A percentile compares a stretch with the other conserved stretches of the same genome.
phyloP scores from a whole-genome alignment of 1,284 basidiomycete species.

The Singerocomus rubriflavus region DNA sequence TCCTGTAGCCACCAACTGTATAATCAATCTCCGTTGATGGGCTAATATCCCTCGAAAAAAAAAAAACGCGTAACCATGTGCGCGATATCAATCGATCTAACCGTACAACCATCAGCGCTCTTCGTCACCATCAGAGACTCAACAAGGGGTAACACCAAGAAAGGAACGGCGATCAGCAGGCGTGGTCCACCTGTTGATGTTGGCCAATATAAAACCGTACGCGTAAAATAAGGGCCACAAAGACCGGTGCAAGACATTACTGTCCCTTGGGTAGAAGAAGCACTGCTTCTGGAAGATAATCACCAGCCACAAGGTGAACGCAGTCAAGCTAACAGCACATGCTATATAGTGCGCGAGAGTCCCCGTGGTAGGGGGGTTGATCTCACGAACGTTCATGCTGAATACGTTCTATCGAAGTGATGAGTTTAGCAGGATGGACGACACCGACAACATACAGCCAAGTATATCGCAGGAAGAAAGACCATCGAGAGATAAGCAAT shows the following conservation, averaged over 20 bases:
- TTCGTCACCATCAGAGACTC: background rate
- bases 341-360: slow-evolving; percentile 14
- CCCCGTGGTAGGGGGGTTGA: slow-evolving; percentile 7
- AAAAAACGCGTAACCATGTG: background rate
- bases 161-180: background rate
- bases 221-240: slow-evolving; percentile 23
- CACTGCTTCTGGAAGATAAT: slow-evolving; percentile 16
- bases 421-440: slow-evolving; percentile 5
- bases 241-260: slow-evolving; percentile 2
- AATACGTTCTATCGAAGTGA: slow-evolving; percentile 28
- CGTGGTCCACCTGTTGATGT: background rate
- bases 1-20: background rate
- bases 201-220: background rate
- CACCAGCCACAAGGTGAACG: slow-evolving; percentile 18
- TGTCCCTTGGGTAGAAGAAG: slow-evolving; percentile 1
- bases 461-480: slow-evolving; percentile 27
- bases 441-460: slow-evolving; percentile 36
- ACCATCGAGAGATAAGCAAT: slow-evolving; percentile 28
- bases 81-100: background rate
- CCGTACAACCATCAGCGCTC: background rate
- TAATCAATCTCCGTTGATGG: background rate
- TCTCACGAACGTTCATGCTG: slow-evolving; percentile 25
- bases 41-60: background rate
- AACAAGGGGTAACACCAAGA: background rate
- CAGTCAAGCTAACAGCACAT: slow-evolving; percentile 9